Base-by-base conservation (phyloP, 192 early-diverging fungal species). In the Coemansia sp. region DNA sequence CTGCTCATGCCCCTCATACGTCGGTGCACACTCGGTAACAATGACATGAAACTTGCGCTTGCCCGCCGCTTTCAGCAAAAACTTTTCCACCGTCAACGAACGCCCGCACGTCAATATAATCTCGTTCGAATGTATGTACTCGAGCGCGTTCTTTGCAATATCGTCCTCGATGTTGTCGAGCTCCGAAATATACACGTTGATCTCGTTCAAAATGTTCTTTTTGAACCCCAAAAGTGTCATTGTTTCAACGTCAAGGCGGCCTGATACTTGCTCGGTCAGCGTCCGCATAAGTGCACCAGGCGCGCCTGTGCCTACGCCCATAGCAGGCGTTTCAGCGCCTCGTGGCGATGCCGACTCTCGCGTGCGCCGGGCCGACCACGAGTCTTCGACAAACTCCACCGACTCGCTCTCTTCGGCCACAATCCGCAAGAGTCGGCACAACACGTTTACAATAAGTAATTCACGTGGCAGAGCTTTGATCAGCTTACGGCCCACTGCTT, bases 101-200 rank as follows among this genome's bases (percentile, higher is more conserved):
- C 84, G 73, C 18, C 95, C 95, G 44, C 92, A 82, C 1, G 95
- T 98, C 89, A 98, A 83, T 49, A 98, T 93, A 38, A 98, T 90
- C 72, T 98, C 96, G 68, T 92, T 93, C 64, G 92, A 92, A 71
- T 97, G 94, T 58, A 98, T 95, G 57, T 96, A 90, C 48, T 95
- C 91, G 58, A 88, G 82, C 14, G 96, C 93, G 69, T 90, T 89
- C 49, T 84, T 84, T 18, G 92, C 85, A 67, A 97, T 94, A 40
- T 87, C 88, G 24, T 84, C 82, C 61, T 88, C 86, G 40, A 89
- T 86, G 40, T 75, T 86, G 64, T 93, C 89, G 17, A 95, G 73
- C 69, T 97, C 96, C 54, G 87, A 87, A 59, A 94, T 89, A 64
- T 96, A 84, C 66, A 97, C 96, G 40, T 88, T 85, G 65, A 98